Evolutionary conservation across 371 early-diverging fungal species (phyloP).

Genomic region (Haplosporangium sp.): DNA sequence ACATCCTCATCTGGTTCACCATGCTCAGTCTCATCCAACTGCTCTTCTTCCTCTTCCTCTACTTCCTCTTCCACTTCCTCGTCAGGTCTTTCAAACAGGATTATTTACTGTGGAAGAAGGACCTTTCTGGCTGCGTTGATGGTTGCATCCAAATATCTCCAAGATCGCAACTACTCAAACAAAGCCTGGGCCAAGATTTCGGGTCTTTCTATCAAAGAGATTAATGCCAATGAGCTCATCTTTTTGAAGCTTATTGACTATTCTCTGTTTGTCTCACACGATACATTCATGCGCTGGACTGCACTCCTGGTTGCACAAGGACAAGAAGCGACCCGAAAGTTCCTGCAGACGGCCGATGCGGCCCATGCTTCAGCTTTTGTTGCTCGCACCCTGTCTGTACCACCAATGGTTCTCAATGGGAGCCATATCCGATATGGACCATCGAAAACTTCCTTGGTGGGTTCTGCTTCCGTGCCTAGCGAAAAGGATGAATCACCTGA

Average conservation of each 20-base stretch:
- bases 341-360: constrained; percentile 35
- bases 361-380: constrained; percentile 21
- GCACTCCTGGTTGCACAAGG: constrained; percentile 64
- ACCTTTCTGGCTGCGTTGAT: constrained; percentile 80
- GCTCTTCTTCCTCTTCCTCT: constrained; percentile 18
- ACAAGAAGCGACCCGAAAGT: constrained; percentile 55
- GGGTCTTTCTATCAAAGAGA: constrained; percentile 66
- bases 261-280: constrained; percentile 71
- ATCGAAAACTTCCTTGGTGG: constrained; percentile 1
- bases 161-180: constrained; percentile 81
- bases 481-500: constrained; percentile 6
- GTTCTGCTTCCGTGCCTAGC: constrained; percentile 4
- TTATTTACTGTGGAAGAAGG: constrained; percentile 75
- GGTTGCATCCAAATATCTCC: constrained; percentile 79
- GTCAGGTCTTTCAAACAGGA: constrained; percentile 32
- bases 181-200: constrained; percentile 85
- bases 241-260: constrained; percentile 78
- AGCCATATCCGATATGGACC: constrained; percentile 32
- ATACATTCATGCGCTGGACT: constrained; percentile 75
- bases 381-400: constrained; percentile 21
- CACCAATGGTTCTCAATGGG: constrained; percentile 37
- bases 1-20: constrained; percentile 25
- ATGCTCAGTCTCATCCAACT: constrained; percentile 15
- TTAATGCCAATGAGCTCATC: constrained; percentile 75
- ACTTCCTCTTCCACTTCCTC: constrained; percentile 12